These are phyloP conservation scores for Scenedesmus sp. DNA, from an alignment of 163 green algal genomes.

Conservation along the genomic window DNA sequence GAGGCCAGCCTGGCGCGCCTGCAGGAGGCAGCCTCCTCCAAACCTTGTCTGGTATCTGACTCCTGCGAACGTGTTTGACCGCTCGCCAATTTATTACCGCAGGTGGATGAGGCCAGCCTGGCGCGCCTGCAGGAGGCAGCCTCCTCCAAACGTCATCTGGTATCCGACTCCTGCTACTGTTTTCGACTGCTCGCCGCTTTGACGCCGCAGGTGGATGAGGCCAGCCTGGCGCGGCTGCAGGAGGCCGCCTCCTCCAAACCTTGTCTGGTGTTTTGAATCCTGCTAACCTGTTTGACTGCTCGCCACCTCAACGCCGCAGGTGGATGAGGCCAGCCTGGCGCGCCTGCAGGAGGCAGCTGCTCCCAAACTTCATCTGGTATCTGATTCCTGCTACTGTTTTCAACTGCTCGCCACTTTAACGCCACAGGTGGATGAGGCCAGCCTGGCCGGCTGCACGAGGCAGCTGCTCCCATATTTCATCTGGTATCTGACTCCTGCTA, in stretches of 20 bases:
- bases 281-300: not conserved
- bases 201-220: conserved; percentile 47
- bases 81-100: not conserved
- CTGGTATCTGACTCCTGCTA: no score
- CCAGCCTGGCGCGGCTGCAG: conserved; percentile 32
- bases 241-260: conserved; percentile 18
- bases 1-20: conserved; percentile 43
- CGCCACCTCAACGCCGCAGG: not conserved
- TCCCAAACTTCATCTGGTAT: not conserved
- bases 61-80: not conserved
- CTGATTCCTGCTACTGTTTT: no score
- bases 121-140: conserved; percentile 34
- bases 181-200: not conserved
- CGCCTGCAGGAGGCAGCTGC: conserved; percentile 34
- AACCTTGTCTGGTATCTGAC: not conserved
- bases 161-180: no score
- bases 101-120: conserved; percentile 54
- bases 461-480: not conserved
- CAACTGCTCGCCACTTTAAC: no score
- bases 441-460: no score
- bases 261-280: no score
- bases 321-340: conserved; percentile 49
- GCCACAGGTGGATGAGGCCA: no score
- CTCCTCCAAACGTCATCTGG: not conserved
- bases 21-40: conserved; percentile 24